Evolutionary conservation across 2,329 filamentous ascomycete genomes (phyloP).

Genomic region (Simplicillium sp.): DNA sequence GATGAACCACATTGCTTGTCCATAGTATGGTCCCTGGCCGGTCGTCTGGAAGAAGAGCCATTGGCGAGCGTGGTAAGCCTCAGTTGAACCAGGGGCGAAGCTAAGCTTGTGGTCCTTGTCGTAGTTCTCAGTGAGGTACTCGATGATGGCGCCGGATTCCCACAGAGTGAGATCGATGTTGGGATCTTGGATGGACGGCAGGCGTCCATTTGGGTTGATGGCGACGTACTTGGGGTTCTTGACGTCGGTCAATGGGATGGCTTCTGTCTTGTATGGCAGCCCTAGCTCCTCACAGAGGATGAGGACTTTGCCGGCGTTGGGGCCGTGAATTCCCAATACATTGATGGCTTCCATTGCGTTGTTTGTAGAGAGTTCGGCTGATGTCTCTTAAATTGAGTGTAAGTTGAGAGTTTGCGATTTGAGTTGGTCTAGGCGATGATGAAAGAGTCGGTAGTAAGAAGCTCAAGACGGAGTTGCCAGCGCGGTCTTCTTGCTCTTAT

Average conservation of each 20-base stretch:
- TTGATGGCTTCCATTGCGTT: too few relatives aligned
- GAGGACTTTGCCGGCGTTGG: slow-evolving; percentile 12
- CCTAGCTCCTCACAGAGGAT: slow-evolving; percentile 15
- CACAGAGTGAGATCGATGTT: slow-evolving; percentile 12
- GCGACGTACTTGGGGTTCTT: slow-evolving; percentile 12
- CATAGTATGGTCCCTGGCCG: slow-evolving; percentile 20
- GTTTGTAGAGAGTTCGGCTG: too few relatives aligned
- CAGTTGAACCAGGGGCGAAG: slow-evolving; percentile 4
- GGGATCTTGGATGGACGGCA: slow-evolving; percentile 12
- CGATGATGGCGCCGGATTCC: slow-evolving; percentile 15
- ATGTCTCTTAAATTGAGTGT: too few relatives aligned
- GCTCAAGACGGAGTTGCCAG: too few relatives aligned
- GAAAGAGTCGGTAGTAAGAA: too few relatives aligned
- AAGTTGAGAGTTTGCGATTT: too few relatives aligned
- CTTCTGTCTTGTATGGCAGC: slow-evolving; percentile 10
- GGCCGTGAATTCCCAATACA: neutral
- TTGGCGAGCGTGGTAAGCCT: slow-evolving; percentile 8
- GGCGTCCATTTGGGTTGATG: slow-evolving; percentile 13
- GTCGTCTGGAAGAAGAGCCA: slow-evolving; percentile 13
- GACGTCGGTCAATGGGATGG: slow-evolving; percentile 10
- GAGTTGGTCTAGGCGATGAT: too few relatives aligned
- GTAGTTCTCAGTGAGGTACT: slow-evolving; percentile 14
- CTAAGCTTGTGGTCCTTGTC: slow-evolving; percentile 9
- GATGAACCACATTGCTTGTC: slow-evolving; percentile 14
- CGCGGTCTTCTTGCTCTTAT: too few relatives aligned